Conservation (phyloP, 495 filamentous ascomycete species). For the Apodospora peruviana region DNA sequence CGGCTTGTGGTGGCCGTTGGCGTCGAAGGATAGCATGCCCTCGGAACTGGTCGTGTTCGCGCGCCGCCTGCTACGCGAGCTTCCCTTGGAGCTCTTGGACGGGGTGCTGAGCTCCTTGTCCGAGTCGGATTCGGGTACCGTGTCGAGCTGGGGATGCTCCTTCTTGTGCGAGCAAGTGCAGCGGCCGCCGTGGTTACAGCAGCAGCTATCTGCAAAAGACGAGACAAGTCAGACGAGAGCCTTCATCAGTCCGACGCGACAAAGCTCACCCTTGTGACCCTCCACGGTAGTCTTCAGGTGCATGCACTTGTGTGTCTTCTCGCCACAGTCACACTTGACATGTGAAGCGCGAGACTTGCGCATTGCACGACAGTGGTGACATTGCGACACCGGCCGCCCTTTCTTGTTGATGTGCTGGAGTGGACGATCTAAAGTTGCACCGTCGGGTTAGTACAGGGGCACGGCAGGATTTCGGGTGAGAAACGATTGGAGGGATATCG, state of each 20-base stretch:
- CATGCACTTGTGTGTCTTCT: conserved; percentile 73
- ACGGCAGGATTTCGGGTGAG: not conserved
- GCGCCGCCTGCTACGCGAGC: conserved; percentile 53
- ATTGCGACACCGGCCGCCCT: conserved; percentile 97
- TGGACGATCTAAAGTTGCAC: conserved; percentile 64
- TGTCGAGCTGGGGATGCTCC: conserved; percentile 66
- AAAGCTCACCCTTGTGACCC: conserved; percentile 50
- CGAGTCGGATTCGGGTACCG: conserved; percentile 63
- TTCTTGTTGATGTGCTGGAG: conserved; percentile 98
- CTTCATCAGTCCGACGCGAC: conserved; percentile 28
- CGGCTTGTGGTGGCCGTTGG: conserved; percentile 92
- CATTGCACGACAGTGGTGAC: conserved; percentile 90
- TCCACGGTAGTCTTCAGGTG: conserved; percentile 50
- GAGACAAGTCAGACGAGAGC: conserved; percentile 43
- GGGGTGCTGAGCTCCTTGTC: conserved; percentile 39
- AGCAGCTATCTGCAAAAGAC: conserved; percentile 65
- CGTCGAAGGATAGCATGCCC: conserved; percentile 72
- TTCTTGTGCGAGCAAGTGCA: conserved; percentile 93
- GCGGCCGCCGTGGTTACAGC: conserved; percentile 84
- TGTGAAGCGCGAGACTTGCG: conserved; percentile 96
- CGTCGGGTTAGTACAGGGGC: conserved; percentile 15
- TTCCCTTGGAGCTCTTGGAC: conserved; percentile 42
- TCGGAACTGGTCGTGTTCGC: conserved; percentile 84
- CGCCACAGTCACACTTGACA: conserved; percentile 95
- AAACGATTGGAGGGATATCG: conserved; percentile 7